Evolutionary conservation across 495 filamentous ascomycete species (phyloP), one percentile per base, ranked within the genome.

Genomic region (Aspergillus ellipticus): DNA sequence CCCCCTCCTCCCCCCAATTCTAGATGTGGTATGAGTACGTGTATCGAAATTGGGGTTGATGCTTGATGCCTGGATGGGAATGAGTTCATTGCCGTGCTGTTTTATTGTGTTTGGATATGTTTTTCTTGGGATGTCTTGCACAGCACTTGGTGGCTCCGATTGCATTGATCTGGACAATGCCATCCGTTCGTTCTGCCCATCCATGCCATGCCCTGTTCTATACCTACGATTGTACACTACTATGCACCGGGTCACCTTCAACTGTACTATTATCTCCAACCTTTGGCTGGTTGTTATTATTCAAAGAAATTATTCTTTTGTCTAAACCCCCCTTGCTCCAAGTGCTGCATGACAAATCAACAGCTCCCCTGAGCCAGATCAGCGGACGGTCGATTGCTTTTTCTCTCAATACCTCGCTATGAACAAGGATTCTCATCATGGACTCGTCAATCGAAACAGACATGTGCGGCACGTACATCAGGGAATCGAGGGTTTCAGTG

Each of bases 371-470:
- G 35, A 39, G 35, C 35, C 2, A n/a, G 11, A n/a, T 39, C 11
- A n/a, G 35, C 35, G n/a, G 35, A 39, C 35, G 9, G 16, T 42
- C 42, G 21, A 33, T 37, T 24, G 17, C 42, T 17, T 43, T 8
- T 45, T 51, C 20, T 51, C 15, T 43, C 55, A 53, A 29, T 28
- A 47, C 53, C 49, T 58, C 35, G 59, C 55, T 62, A 54, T 59
- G 54, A 57, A 55, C 54, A 63, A 63, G 54, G 51, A 57, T 55
- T 52, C 42, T n/a, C 51, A 50, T 60, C 61, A 53, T 55, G 51
- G 51, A 53, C 49, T 59, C 61, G 54, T 60, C 49, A 52, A 46
- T 51, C 35, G 42, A 46, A 43, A 54, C 43, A 54, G 50, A 58
- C 43, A 53, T 15, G 39, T 42, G 46, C 16, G 49, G 29, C 42